Conservation (phyloP, 441 rosid genomes). For the Gossypium aridum region DNA sequence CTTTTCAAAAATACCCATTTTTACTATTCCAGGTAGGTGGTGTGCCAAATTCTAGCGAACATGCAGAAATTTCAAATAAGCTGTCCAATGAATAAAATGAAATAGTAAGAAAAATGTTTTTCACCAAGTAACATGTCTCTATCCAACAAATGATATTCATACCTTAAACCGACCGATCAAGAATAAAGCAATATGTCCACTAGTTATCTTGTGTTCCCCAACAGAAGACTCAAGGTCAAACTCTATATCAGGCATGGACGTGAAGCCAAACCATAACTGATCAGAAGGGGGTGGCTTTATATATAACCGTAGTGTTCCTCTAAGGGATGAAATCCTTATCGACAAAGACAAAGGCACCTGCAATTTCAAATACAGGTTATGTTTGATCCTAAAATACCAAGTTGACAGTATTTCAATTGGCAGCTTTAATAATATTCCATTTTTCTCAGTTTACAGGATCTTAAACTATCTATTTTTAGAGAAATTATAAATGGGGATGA, state of each 20-base stretch:
- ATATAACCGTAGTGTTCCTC: conserved; percentile 72
- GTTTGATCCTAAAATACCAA: background rate
- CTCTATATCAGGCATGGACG: conserved; percentile 82
- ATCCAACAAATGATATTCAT: conserved; percentile 12
- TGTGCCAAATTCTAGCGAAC: background rate
- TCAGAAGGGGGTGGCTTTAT: conserved; percentile 95
- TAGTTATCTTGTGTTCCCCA: conserved; percentile 85
- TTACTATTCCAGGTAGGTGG: background rate
- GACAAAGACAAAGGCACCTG: conserved; percentile 87
- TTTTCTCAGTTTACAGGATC: background rate
- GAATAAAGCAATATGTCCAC: conserved; percentile 58
- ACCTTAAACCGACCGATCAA: conserved; percentile 86
- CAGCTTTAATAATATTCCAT: background rate
- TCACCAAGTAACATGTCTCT: background rate
- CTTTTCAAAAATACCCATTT: background rate
- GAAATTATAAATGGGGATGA: background rate
- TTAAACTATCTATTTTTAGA: background rate
- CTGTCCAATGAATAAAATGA: background rate
- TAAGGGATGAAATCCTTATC: conserved; percentile 69
- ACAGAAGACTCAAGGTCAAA: conserved; percentile 70
- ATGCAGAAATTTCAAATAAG: background rate
- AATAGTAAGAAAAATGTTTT: background rate
- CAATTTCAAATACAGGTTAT: conserved; percentile 2
- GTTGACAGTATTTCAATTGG: background rate
- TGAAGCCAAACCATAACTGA: conserved; percentile 88